Conservation (phyloP, 257 asterid species). For the Salvia hispanica region DNA sequence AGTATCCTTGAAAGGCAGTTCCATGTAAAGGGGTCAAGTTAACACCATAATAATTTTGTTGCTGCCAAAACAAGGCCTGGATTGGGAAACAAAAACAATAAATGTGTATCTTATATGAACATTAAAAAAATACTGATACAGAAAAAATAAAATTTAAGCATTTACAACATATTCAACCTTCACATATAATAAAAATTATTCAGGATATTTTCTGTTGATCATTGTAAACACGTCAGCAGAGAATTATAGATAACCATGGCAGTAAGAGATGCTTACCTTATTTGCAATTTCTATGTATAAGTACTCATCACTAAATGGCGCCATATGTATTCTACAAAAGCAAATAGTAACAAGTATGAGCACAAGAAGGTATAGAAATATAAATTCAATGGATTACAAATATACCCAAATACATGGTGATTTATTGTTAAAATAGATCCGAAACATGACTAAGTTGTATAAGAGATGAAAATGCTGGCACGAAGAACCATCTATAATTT, state of each 20-base stretch:
- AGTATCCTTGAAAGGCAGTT: constrained; percentile 96
- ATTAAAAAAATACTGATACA: constrained; percentile 26
- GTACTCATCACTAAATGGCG: constrained; percentile 96
- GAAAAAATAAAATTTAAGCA: constrained; percentile 8
- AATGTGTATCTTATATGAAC: constrained; percentile 1
- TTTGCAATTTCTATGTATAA: constrained; percentile 85
- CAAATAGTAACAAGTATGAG: constrained; percentile 32
- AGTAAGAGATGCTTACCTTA: constrained; percentile 53
- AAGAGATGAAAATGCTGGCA: constrained; percentile 11
- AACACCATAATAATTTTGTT: constrained; percentile 90
- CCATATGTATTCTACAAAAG: constrained; percentile 91
- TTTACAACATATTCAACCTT: constrained; percentile 24
- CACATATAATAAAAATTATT: constrained; percentile 5
- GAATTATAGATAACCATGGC: constrained; percentile 10
- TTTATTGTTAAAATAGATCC: not conserved
- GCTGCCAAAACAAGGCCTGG: constrained; percentile 99
- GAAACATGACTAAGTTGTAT: constrained; percentile 10
- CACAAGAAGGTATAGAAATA: constrained; percentile 13
- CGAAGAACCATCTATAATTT: constrained; percentile 4
- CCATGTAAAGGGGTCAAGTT: constrained; percentile 85
- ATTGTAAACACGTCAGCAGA: not conserved
- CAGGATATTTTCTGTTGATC: constrained; percentile 10
- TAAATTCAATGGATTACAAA: not conserved
- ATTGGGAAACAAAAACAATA: constrained; percentile 36
- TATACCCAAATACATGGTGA: constrained; percentile 4